These are phyloP conservation scores for Brettanomyces custersianus DNA, from an alignment of 805 yeast species.

Conservation along the genomic window DNA sequence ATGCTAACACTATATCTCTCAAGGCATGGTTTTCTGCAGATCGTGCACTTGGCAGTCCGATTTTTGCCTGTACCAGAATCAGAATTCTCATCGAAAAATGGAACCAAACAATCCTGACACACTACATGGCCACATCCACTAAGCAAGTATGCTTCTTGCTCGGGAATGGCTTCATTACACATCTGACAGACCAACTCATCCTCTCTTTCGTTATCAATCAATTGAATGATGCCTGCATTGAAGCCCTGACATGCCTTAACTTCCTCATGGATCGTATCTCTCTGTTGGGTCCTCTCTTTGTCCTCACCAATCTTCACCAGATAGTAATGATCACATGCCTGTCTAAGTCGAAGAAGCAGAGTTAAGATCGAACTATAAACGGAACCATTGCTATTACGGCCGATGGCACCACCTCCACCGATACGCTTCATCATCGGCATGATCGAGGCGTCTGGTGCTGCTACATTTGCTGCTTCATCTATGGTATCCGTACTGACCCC, in stretches of 20 bases:
- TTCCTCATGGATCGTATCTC: conserved; percentile 24
- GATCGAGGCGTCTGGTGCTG: no score
- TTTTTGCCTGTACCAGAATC: conserved; percentile 26
- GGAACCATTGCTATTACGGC: conserved; percentile 12
- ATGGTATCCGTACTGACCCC: no score
- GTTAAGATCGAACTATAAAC: conserved; percentile 56
- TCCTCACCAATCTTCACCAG: conserved; percentile 57
- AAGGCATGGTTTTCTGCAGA: conserved; percentile 36
- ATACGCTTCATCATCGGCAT: no score
- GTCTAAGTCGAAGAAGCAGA: conserved; percentile 68
- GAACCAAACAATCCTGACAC: conserved; percentile 50
- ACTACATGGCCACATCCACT: conserved; percentile 69
- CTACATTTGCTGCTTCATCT: background rate
- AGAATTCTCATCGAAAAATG: conserved; percentile 38
- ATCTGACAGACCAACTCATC: conserved; percentile 49
- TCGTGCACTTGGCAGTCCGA: conserved; percentile 41
- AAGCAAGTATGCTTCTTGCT: conserved; percentile 34
- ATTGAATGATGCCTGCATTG: conserved; percentile 16
- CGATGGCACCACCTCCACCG: no score
- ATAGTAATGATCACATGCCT: conserved; percentile 76
- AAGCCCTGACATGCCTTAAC: conserved; percentile 16
- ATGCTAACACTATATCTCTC: conserved; percentile 36
- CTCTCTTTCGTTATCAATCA: conserved; percentile 28
- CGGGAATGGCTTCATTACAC: conserved; percentile 48
- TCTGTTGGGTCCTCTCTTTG: conserved; percentile 29